Evolutionary conservation across 208 protist species (phyloP).

Genomic region (Acanthamoeba healyi): DNA sequence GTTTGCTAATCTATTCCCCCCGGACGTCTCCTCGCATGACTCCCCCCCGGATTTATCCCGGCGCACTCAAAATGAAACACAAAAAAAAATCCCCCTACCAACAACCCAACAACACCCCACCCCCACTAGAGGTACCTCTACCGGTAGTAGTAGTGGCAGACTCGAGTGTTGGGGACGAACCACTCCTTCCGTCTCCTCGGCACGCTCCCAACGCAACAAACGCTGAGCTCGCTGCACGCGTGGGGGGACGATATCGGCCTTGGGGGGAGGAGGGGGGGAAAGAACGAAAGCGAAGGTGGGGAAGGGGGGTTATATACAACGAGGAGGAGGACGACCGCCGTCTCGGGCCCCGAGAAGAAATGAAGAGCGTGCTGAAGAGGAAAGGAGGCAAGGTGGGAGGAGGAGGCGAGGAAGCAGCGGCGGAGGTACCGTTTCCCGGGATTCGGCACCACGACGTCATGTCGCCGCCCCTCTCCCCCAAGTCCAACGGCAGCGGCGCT

Average conservation of each 20-base stretch:
- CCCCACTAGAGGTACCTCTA: background rate
- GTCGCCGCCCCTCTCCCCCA: background rate
- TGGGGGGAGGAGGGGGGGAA: background rate
- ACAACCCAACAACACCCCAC: too few species aligned
- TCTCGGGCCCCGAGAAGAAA: background rate
- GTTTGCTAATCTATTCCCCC: background rate
- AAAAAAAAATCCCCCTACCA: background rate
- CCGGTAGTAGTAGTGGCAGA: too few species aligned
- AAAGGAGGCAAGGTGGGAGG: background rate
- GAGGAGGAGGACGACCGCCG: background rate
- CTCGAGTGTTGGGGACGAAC: too few species aligned
- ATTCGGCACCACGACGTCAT: background rate
- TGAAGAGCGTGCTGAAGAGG: constrained; percentile 18
- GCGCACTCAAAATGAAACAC: background rate
- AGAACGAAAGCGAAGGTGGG: constrained; percentile 43
- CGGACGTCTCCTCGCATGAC: too few species aligned
- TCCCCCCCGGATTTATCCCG: too few species aligned
- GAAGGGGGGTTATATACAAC: too few species aligned
- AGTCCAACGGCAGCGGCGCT: background rate
- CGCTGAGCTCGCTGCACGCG: too few species aligned
- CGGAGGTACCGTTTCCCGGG: background rate
- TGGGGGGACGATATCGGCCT: too few species aligned
- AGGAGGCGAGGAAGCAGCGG: background rate
- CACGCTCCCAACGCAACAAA: too few species aligned
- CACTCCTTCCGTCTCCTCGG: too few species aligned